Conservation (phyloP, 345 rosid species). For the Psidium guajava region DNA sequence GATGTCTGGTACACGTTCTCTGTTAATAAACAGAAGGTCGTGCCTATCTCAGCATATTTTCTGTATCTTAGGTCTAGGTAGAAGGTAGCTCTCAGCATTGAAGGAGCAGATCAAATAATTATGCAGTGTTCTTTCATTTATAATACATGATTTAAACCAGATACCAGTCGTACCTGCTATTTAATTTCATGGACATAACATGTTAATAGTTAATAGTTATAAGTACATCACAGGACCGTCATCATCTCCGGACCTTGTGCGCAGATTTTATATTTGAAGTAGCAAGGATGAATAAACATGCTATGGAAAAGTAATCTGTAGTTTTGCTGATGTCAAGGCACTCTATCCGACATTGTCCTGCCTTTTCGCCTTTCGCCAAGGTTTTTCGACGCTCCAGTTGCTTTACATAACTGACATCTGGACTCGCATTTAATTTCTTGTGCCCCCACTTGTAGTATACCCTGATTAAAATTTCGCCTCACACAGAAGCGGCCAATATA, state of each 20-base stretch:
- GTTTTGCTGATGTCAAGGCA: neutral
- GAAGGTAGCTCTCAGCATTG: neutral
- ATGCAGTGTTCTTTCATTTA: neutral
- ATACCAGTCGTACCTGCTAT: neutral
- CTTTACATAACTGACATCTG: neutral
- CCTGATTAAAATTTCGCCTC: neutral
- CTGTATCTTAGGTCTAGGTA: neutral
- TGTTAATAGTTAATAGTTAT: neutral
- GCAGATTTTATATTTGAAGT: neutral
- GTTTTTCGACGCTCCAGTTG: neutral
- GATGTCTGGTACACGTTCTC: neutral
- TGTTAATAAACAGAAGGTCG: neutral
- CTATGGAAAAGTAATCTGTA: neutral
- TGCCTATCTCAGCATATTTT: neutral
- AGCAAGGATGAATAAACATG: neutral
- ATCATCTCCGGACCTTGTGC: neutral
- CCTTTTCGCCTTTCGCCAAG: neutral
- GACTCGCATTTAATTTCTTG: neutral
- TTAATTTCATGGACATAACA: neutral
- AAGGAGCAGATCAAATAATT: neutral
- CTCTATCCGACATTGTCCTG: neutral
- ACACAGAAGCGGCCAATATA: neutral
- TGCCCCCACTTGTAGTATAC: neutral
- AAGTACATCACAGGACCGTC: neutral
- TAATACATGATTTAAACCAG: neutral